Base-by-base conservation (phyloP, 1,139 yeast species). In the Maudiozyma humilis region DNA sequence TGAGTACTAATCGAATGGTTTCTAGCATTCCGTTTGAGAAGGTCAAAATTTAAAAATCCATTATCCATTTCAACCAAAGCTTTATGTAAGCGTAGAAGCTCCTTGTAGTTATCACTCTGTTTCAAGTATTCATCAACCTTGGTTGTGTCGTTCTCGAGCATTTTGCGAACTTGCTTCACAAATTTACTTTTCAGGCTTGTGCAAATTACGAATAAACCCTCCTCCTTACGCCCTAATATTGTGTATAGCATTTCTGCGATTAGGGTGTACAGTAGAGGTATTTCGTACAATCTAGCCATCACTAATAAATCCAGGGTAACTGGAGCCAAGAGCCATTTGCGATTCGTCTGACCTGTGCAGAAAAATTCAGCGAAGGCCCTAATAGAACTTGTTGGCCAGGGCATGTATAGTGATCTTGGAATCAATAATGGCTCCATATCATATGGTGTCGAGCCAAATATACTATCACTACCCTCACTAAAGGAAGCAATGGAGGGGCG, bases 291-390 rank as follows among this genome's bases (percentile, higher is more conserved):
- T 53, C 79, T 79, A 2, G 87, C 74, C 53, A 81, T 70, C 27
- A 78, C 64, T 52, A 82, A 67, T 41, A 79, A 70, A 51, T 82
- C 88, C 45, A 81, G 68, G 0, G 84, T 73, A 0, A 84, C 79
- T 0, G 89, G 88, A 1, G 75, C 68, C 30, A 82, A 64, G 16
- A 72, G 63, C 89, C 89, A 82, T 51, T 76, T 79, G 46, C 79
- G 76, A 32, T 85, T 86, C 20, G 82, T 75, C 59, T 82, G 88
- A 0, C 91, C 93, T 8, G 88, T 82, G 56, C 79, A 82, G 49
- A 83, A 68, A 60, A 77, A 83, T 55, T 83, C 91, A 36, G 82
- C 69, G 54, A 82, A 75, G 0, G 86, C 87, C 45, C 71, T 72
- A 10, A 82, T 75, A 0, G 86, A 73, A 2, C 66, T 58, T 0